Base-by-base conservation (phyloP, 2,329 filamentous ascomycete species). In the Sodiomyces alkalinus region DNA sequence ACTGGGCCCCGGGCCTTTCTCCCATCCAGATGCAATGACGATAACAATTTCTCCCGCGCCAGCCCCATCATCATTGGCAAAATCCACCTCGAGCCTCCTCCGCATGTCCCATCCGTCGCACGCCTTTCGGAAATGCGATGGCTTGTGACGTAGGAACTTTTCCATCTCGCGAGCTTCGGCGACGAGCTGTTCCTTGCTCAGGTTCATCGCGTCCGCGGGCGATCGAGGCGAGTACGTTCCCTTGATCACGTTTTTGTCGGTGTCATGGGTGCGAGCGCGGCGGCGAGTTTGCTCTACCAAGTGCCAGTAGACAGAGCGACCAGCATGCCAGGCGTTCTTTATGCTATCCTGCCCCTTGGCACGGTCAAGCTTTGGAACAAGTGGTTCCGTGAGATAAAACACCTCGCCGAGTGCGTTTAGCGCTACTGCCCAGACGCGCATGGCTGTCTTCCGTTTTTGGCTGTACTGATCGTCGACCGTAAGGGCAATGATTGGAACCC, bases 61-160 rank as follows among this genome's bases (percentile, higher is more conserved):
- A 30, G 70, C 60, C n/a, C 71, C 69, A 51, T 90, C 80, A 39
- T 86, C 81, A 13, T 71, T 74, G 22, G 79, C 79, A 52, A 94
- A 96, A 46, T 98, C 90, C 3, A 93, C 82, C 42, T 90, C 78
- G 3, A 96, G 58, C 36, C 62, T 74, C 34, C 85, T 71, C 29
- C 74, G 74, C 86, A 96, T 96, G 44, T 96, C 81, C 87, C 90
- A 96, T 3, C 80, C 79, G 33, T 79, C 58, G 44, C 80, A 96
- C 2, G 72, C 60, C 42, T 74, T 76, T 14, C 76, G 73, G 48
- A 92, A 92, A 40, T 92, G 71, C 22, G 71, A 68, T 4, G 87
- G 86, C 39, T 71, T 75, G 41, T 78, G 73, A 0, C 58, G 60
- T 12, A 92, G 50, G 39, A 80, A 92, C 22, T 64, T 68, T 41